Conservation (phyloP, 2,329 filamentous ascomycete genomes). For the Lizonia empirigonia region DNA sequence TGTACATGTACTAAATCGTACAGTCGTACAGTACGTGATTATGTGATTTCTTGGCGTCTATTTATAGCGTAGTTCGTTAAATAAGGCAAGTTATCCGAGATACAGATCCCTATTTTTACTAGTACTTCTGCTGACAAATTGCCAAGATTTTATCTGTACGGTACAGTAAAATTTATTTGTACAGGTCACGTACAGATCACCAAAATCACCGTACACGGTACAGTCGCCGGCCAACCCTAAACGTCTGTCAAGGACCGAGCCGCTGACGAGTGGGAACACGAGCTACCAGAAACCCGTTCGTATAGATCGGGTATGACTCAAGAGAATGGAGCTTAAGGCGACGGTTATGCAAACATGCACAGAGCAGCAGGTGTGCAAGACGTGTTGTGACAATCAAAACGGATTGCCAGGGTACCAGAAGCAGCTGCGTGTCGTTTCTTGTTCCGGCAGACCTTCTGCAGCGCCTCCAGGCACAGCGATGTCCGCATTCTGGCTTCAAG, state of each 20-base stretch:
- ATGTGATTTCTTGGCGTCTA: no score
- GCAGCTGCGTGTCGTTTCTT: conserved; percentile 1
- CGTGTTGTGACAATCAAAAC: conserved; percentile 9
- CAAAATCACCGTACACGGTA: no score
- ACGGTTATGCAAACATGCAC: conserved; percentile 13
- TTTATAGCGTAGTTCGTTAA: no score
- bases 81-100: no score
- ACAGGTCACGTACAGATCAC: no score
- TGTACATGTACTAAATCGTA: no score
- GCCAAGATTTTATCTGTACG: no score
- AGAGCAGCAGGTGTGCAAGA: conserved; percentile 9
- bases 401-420: background rate
- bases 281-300: conserved; percentile 11
- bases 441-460: background rate
- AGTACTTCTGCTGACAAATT: no score
- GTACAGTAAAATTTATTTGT: no score
- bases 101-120: no score
- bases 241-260: conserved; percentile 15
- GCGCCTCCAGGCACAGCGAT: background rate
- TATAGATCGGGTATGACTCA: conserved; percentile 12
- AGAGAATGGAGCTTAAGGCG: conserved; percentile 3
- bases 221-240: no score
- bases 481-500: conserved; percentile 1
- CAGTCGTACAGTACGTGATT: no score
- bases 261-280: conserved; percentile 17